Conservation (phyloP, 441 rosid genomes). For the Gossypium schwendimanii region DNA sequence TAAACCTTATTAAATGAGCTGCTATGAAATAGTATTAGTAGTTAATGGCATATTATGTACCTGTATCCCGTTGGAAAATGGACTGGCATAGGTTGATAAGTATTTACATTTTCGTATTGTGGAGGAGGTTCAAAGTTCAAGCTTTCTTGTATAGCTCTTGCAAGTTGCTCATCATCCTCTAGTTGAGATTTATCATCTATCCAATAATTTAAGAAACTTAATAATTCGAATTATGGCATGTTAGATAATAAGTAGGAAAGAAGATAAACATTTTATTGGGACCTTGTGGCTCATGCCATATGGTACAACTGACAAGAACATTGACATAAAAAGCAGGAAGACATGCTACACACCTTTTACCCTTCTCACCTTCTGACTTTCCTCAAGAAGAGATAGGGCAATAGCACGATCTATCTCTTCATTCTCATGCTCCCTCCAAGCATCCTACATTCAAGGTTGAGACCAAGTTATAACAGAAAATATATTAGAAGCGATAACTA, state of each 20-base stretch:
- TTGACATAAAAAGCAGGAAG: slow-evolving; percentile 9
- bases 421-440: slow-evolving; percentile 47
- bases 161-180: slow-evolving; percentile 71
- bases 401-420: slow-evolving; percentile 77
- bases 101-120: slow-evolving; percentile 27
- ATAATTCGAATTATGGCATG: slow-evolving; percentile 13
- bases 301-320: neutral
- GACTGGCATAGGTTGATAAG: slow-evolving; percentile 26
- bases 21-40: slow-evolving; percentile 1
- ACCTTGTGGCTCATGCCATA: neutral
- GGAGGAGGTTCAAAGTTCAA: slow-evolving; percentile 44
- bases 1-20: neutral
- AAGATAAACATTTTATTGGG: neutral
- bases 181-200: slow-evolving; percentile 44
- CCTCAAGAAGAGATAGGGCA: slow-evolving; percentile 71
- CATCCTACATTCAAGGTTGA: slow-evolving; percentile 34
- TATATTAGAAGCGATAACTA: neutral
- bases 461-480: neutral
- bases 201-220: slow-evolving; percentile 26
- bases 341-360: slow-evolving; percentile 46
- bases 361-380: slow-evolving; percentile 35
- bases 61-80: slow-evolving; percentile 46
- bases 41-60: slow-evolving; percentile 22
- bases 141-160: slow-evolving; percentile 67
- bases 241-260: slow-evolving; percentile 2